phyloP scores from a whole-genome alignment of 805 yeast genomes.

The Metschnikowia arizonensis region DNA sequence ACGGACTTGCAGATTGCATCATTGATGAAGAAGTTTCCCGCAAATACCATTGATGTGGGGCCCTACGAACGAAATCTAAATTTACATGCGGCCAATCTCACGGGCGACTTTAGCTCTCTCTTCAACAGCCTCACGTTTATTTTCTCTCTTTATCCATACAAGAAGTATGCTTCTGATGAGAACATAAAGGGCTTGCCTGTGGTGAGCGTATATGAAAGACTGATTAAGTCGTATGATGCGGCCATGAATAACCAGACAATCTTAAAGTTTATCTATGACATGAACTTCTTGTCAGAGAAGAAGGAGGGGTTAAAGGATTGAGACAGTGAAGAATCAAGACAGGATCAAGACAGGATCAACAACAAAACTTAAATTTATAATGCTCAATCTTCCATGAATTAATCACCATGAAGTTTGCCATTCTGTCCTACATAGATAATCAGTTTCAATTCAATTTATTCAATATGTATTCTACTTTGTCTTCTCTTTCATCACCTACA shows the following conservation, averaged over 20 bases:
- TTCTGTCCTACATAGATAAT: no score
- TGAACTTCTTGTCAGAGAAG: background rate
- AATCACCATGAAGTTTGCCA: no score
- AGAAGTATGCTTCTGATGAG: slow-evolving; percentile 9
- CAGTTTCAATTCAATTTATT: background rate
- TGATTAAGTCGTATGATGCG: background rate
- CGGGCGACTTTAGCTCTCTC: slow-evolving; percentile 14
- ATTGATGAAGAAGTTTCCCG: slow-evolving; percentile 4
- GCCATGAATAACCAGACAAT: slow-evolving; percentile 5
- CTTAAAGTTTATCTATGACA: slow-evolving; percentile 8
- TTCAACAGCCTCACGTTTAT: slow-evolving; percentile 12
- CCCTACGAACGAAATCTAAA: slow-evolving; percentile 9
- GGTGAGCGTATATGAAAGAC: slow-evolving; percentile 12
- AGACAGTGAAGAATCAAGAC: no score
- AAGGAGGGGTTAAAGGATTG: no score
- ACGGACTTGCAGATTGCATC: slow-evolving; percentile 5
- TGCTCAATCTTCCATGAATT: no score
- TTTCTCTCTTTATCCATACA: slow-evolving; percentile 4
- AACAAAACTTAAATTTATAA: no score
- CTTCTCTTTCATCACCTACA: slow-evolving; percentile 4
- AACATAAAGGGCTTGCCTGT: slow-evolving; percentile 10
- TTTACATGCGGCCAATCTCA: slow-evolving; percentile 9
- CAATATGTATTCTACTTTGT: background rate
- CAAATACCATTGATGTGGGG: slow-evolving; percentile 7
- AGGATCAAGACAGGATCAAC: background rate